phyloP scores from a whole-genome alignment of 1,284 basidiomycete species.

The Moniliophthora roreri region DNA sequence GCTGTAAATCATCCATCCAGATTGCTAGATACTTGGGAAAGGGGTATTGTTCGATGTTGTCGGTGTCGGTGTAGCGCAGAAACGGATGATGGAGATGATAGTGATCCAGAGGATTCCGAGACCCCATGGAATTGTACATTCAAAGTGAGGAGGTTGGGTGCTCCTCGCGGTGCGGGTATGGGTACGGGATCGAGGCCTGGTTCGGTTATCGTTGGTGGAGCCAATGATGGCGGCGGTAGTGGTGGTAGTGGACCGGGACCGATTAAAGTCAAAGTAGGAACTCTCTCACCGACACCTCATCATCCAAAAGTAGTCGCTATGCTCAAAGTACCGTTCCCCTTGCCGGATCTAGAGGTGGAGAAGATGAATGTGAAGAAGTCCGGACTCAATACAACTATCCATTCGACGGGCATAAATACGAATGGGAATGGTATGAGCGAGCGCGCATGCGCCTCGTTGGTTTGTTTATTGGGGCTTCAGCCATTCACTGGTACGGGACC shows the following conservation, averaged over 20 bases:
- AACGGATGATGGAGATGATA: conserved; percentile 57
- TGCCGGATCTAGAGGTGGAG: conserved; percentile 77
- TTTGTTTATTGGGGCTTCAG: too few species aligned
- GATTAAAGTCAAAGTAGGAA: conserved; percentile 65
- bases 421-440: too few species aligned
- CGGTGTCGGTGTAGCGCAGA: too few species aligned
- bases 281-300: conserved; percentile 89
- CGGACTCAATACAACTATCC: too few species aligned
- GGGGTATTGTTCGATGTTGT: too few species aligned
- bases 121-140: conserved; percentile 91
- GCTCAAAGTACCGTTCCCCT: conserved; percentile 85
- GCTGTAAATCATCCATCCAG: too few species aligned
- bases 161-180: conserved; percentile 20
- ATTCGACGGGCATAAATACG: too few species aligned
- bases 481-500: too few species aligned
- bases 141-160: conserved; percentile 44
- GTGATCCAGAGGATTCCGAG: conserved; percentile 94
- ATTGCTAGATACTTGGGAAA: too few species aligned
- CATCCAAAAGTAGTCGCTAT: conserved; percentile 94
- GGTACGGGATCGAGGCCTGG: neutral
- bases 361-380: conserved; percentile 48
- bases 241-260: too few species aligned
- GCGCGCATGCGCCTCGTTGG: too few species aligned
- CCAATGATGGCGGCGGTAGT: too few species aligned
- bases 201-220: conserved; percentile 10